Base-by-base conservation (phyloP, 2,329 filamentous ascomycete genomes). In the Gaeumannomyces tritici region DNA sequence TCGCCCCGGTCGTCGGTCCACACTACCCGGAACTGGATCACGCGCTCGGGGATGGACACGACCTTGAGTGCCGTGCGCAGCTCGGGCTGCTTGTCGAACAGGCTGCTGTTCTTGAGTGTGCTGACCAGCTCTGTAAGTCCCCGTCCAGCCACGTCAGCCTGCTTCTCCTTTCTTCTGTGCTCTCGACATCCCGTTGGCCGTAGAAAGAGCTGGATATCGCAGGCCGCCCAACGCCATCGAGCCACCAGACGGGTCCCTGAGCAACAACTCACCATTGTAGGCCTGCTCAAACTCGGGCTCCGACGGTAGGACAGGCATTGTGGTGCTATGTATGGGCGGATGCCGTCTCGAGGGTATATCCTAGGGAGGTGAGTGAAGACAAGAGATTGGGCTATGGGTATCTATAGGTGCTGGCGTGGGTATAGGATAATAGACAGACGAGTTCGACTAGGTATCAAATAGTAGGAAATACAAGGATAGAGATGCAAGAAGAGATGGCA, bases 201-300 rank as follows among this genome's bases (percentile, higher is more conserved):
- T 29, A 29, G 29, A 8, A 4, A 4, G 29, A 29, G 29, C 29
- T 29, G 29, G 29, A 29, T 29, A n/a, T 29, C 29, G 8, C 29
- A 8, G 4, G 8, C 4, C 29, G 8, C 4, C 8, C 4, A 29
- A 29, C 4, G 29, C 29, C 8, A 12, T 12, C 8, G 31, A 33
- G 3, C 31, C 31, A 33, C 31, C 9, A 12, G 31, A 2, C 8
- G 31, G 11, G 13, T 33, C 31, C 31, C 31, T 2, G 31, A 33
- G 11, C 3, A 33, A 54, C 61, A 75, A n/a, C 83, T 73, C 80
- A 96, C 91, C 91, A 77, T 92, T 91, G 86, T 96, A 96, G 73
- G 93, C 93, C 86, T 98, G 93, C 87, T 97, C 88, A 82, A 98
- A 98, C 83, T 99, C 93, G 73, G 95, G 93, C 86, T 98, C 93